Evolutionary conservation across 371 early-diverging fungal species (phyloP), one percentile per base, ranked within the genome.

Genomic region (Actinomucor elegans): DNA sequence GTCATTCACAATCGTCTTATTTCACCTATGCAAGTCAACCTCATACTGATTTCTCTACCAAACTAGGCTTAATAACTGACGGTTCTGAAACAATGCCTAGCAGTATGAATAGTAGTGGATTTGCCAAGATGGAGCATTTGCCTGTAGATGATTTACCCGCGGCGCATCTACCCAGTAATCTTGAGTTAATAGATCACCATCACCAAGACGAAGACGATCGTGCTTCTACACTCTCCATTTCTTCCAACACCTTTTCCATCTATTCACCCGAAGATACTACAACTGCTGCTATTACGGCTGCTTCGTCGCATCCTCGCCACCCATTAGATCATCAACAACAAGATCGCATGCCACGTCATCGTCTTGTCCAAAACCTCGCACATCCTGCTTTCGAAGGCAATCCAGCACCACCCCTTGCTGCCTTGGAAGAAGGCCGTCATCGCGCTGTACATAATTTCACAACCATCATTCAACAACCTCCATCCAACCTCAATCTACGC

Each of bases 1-100:
- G 55, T 14, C 60, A 65, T 26, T 75, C 75, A 1, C 67, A 71
- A 43, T 71, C 75, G 0, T 71, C 72, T 0, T 52, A 59, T 21
- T 47, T 55, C 11, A 52, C 51, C 4, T 50, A 24, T 29, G 23
- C 40, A 23, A 38, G 17, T 3, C 36, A 33, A 35, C 35, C 33
- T 10, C 17, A 33, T 17, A 24, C 21, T 43, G 4, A 21, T 12
- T 43, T 27, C 8, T 43, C 43, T 5, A 43, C 43, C 24, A 43
- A 43, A 15, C 8, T 24, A n/a, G 43, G 43, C 1, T 8, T 41
- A 24, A 36, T 35, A 7, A 24, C 48, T 0, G 55, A 59, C 14
- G 23, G 35, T 34, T 18, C 36, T 3, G 41, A 32, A 14, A 54
- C 59, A 20, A 14, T 50, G 36, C 50, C 59, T 12, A 64, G 47